Evolutionary conservation across 441 rosid species (phyloP).

Genomic region (Populus hybrid): DNA sequence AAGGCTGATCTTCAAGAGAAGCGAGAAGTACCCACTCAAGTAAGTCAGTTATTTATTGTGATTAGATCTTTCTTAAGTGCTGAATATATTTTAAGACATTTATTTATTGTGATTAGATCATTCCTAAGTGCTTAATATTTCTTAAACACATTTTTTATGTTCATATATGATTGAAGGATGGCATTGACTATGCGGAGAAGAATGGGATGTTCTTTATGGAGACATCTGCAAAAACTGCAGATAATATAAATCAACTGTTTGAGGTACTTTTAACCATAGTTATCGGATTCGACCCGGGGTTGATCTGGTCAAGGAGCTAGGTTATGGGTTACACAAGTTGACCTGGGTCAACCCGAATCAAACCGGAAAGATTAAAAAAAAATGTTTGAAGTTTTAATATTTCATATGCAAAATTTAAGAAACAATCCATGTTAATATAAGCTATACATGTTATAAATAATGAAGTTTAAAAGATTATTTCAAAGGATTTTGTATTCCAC

Average conservation of each 20-base stretch:
- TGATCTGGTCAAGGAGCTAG: too few species aligned
- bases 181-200: slow-evolving; percentile 85
- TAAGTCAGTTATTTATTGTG: slow-evolving; percentile 40
- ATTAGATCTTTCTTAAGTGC: background rate
- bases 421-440: too few species aligned
- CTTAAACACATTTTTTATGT: slow-evolving; percentile 1
- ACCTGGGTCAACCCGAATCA: too few species aligned
- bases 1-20: slow-evolving; percentile 91
- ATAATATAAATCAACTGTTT: slow-evolving; percentile 86
- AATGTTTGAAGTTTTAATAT: too few species aligned
- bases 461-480: too few species aligned
- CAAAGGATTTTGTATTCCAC: too few species aligned
- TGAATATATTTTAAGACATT: background rate
- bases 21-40: slow-evolving; percentile 73
- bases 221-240: slow-evolving; percentile 98
- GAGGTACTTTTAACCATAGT: slow-evolving; percentile 43
- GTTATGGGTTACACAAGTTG: too few species aligned
- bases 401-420: too few species aligned
- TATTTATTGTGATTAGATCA: too few species aligned
- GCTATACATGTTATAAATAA: too few species aligned
- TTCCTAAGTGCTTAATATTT: background rate
- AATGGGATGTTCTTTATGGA: slow-evolving; percentile 97
- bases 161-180: slow-evolving; percentile 52
- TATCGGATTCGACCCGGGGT: too few species aligned
- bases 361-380: too few species aligned